Conservation (phyloP, 345 rosid genomes). For the Arabis hirsuta region DNA sequence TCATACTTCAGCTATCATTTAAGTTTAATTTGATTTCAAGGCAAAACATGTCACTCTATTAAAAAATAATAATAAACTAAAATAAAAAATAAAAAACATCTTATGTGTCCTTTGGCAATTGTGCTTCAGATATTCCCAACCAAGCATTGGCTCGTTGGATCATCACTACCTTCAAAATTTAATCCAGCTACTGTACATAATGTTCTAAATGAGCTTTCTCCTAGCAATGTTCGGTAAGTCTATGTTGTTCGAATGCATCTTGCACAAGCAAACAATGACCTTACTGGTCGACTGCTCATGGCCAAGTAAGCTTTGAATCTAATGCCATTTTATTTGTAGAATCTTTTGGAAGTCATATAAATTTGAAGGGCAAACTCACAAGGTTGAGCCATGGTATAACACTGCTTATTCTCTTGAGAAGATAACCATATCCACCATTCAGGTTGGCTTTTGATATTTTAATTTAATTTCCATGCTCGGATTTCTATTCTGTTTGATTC, state of each 20-base stretch:
- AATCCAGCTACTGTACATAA: constrained; percentile 56
- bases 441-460: constrained; percentile 50
- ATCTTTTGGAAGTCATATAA: constrained; percentile 91
- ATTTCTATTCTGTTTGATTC: not conserved
- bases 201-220: constrained; percentile 65
- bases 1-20: not conserved
- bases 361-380: constrained; percentile 74
- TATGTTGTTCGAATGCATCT: constrained; percentile 17
- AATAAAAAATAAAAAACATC: no score
- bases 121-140: constrained; percentile 64
- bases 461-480: no score
- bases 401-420: constrained; percentile 74
- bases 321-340: constrained; percentile 46
- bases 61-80: no score
- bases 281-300: not conserved
- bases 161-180: constrained; percentile 76
- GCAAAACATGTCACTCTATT: not conserved
- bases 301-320: constrained; percentile 14
- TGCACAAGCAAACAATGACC: not conserved
- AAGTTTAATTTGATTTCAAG: not conserved
- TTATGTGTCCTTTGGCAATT: not conserved
- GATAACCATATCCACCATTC: constrained; percentile 51
- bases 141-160: constrained; percentile 83
- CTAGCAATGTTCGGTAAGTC: constrained; percentile 63
- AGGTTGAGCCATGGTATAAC: constrained; percentile 91